Evolutionary conservation across 1,284 basidiomycete genomes (phyloP), one percentile per base, ranked within the genome.

Genomic region (Ganoderma lingzhi): DNA sequence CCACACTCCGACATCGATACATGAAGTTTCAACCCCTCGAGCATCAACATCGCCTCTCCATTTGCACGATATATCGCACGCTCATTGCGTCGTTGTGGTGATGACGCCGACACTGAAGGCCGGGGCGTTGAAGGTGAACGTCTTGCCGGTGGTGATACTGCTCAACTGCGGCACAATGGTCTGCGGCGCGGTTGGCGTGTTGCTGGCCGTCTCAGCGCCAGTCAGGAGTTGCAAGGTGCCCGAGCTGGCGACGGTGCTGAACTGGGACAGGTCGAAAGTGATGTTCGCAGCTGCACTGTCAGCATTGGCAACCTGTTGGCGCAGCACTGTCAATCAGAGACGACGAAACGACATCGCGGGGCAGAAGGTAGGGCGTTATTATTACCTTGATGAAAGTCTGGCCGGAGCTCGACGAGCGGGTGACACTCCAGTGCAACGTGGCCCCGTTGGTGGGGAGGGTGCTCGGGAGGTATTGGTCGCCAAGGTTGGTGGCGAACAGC

Each of bases 381-480:
- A 35, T 32, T 70, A 84, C 90, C 83, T 92, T 92, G 79, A 91
- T 87, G 71, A 88, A 90, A 78, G 58, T 85, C 77, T 4, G 37
- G 19, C 81, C 77, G 0, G 82, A 79, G 17, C 82, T 76, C 1
- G 74, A 84, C 44, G 84, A 81, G 45, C 85, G 82, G 2, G 87
- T 87, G 60, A 92, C 84, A 69, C 87, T 89, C 90, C 90, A 92
- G 76, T 86, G 85, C 3, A 89, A 75, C 0, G 87, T 87, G 9
- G 87, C 88, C 8, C 73, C 79, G 0, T 68, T 59, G 37, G 74
- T 79, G 0, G 90, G 90, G 3, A 91, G 82, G 0, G 88, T 90
- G 76, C 88, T 91, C 4, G 90, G 87, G 2, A 92, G 78, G 71
- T 90, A 91, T 70, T 86, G 84, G 62, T 89, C 87, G 8, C 90